Evolutionary conservation across 352 stramenopile genomes (phyloP), one percentile per base, ranked within the genome.

Genomic region (Globisporangium sylvaticum): DNA sequence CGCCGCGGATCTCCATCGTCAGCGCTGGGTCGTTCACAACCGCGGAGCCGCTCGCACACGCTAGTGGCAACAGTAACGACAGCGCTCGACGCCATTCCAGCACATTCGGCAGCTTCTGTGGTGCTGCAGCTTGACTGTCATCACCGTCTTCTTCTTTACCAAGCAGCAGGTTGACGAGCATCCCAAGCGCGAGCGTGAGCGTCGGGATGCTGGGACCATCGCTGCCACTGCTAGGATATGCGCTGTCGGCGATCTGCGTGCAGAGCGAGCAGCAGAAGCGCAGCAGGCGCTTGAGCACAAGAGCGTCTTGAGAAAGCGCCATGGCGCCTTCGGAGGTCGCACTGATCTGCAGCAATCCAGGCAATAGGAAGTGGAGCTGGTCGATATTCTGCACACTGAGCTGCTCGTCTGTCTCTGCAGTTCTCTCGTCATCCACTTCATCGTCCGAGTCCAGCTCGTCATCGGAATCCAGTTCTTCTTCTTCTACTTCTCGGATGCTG

Each of bases 121-220:
- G 32, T 24, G 42, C 52, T 52, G 25, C 44, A 46, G 55, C 61
- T 1, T 9, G 18, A 22, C 34, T 14, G 57, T 74, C 69, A 8
- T 64, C 68, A 14, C 18, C 37, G 58, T 73, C 74, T n/a, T 80
- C 74, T n/a, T 80, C 83, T 34, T 80, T 77, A 64, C 90, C 75
- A 44, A 95, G 61, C 15, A 94, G 76, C 42, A 94, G 68, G 66
- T 94, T 96, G 62, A 94, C 82, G 24, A 91, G 74, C 46, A 96
- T 79, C 14, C 88, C 86, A 2, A 96, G 80, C 32, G 80, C 86
- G 3, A 96, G 65, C 2, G 84, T 94, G 59, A 96, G 65, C 22
- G 84, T 90, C 37, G 82, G 84, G 27, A 94, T 64, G 50, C 75
- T 80, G 10, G 39, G 52, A 12, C 25, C 25, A 22, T 22, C 42